Conservation (phyloP, 352 stramenopile genomes). For the Phytophthora hybrid region DNA sequence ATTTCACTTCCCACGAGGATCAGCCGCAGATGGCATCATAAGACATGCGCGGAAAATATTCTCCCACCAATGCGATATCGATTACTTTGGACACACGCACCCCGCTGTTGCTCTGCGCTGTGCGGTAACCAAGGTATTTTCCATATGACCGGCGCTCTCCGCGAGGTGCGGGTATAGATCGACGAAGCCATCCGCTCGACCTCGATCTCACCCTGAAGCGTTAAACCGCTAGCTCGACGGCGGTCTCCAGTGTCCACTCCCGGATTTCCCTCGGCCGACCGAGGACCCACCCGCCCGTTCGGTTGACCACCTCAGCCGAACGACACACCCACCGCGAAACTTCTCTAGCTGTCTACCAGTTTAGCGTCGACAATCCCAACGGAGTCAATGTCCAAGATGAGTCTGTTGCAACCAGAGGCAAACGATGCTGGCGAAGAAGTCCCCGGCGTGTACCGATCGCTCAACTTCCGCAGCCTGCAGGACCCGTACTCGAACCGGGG, state of each 20-base stretch:
- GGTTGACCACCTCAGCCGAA: neutral
- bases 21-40: too few relatives aligned
- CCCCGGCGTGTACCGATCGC: constrained; percentile 63
- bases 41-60: too few relatives aligned
- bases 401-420: constrained; percentile 36
- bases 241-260: neutral
- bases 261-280: neutral
- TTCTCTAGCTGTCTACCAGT: constrained; percentile 14
- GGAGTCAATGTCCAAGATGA: neutral
- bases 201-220: neutral
- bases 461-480: constrained; percentile 73
- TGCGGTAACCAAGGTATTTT: too few relatives aligned
- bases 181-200: neutral
- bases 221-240: neutral
- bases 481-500: constrained; percentile 65
- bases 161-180: neutral
- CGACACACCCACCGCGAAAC: neutral
- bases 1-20: too few relatives aligned
- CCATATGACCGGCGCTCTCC: too few relatives aligned
- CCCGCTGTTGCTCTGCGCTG: too few relatives aligned
- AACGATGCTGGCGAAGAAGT: constrained; percentile 35
- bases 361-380: too few relatives aligned
- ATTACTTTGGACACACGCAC: too few relatives aligned
- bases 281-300: neutral
- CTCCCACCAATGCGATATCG: too few relatives aligned